Percentiles rank a stretch among this genome's conserved stretches.
phyloP scores from a whole-genome alignment of 1,139 yeast species.

The Yamadazyma epiphylla region DNA sequence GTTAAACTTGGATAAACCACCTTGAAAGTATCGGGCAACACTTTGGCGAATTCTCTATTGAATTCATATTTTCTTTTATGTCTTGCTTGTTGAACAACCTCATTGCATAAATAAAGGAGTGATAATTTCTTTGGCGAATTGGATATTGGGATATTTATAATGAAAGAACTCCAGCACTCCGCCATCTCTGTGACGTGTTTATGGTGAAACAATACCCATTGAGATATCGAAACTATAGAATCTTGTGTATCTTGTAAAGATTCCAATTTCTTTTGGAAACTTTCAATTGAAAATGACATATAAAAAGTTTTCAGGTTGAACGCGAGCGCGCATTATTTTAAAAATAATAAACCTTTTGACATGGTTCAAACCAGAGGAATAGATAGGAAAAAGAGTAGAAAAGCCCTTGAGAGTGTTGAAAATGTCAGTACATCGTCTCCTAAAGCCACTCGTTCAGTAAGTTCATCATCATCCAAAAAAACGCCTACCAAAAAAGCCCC shows the following conservation, averaged over 20 bases:
- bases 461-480: neutral
- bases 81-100: conserved; percentile 77
- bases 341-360: neutral
- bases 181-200: conserved; percentile 62
- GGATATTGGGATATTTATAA: conserved; percentile 17
- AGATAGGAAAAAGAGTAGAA: conserved; percentile 2
- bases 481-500: neutral
- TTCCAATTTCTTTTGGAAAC: conserved; percentile 53
- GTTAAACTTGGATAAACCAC: conserved; percentile 32
- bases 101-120: conserved; percentile 73
- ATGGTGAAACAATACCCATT: conserved; percentile 81
- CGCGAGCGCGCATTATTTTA: conserved; percentile 1
- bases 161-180: conserved; percentile 53
- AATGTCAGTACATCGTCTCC: neutral
- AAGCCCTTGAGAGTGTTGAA: conserved; percentile 1
- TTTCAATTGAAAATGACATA: conserved; percentile 63
- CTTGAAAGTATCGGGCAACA: conserved; percentile 36
- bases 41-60: conserved; percentile 52
- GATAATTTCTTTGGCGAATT: conserved; percentile 50
- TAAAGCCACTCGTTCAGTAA: neutral
- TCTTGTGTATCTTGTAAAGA: conserved; percentile 75
- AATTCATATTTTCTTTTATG: conserved; percentile 62
- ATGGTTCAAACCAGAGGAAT: conserved; percentile 15
- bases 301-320: conserved; percentile 1
- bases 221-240: conserved; percentile 76